Conservation (phyloP, 768 basidiomycete species). For the Lanmaoa rubissima region DNA sequence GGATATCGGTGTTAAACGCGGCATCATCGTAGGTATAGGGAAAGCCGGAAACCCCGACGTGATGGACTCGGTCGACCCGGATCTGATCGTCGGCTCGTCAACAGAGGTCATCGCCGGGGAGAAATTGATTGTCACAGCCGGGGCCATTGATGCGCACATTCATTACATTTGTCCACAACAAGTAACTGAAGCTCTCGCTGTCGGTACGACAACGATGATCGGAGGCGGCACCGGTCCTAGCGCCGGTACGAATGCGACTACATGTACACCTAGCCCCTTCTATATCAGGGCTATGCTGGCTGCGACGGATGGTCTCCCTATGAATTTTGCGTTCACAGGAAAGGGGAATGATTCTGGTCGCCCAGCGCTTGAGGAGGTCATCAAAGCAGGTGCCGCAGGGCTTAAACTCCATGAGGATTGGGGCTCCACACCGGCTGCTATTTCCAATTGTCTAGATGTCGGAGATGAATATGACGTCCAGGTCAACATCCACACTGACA, state of each 20-base stretch:
- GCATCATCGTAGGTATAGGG: conserved; percentile 83
- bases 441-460: conserved; percentile 72
- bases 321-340: conserved; percentile 95
- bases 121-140: conserved; percentile 90
- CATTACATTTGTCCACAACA: conserved; percentile 97
- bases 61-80: conserved; percentile 74
- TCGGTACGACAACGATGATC: conserved; percentile 90
- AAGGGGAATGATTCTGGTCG: conserved; percentile 92
- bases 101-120: conserved; percentile 98
- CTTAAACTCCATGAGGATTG: conserved; percentile 98
- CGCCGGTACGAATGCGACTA: conserved; percentile 84
- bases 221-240: conserved; percentile 96
- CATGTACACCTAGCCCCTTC: conserved; percentile 88
- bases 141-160: conserved; percentile 87
- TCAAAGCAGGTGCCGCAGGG: conserved; percentile 82
- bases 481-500: conserved; percentile 94
- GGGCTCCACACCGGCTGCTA: conserved; percentile 86
- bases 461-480: conserved; percentile 94
- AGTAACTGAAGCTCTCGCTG: conserved; percentile 78
- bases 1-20: conserved; percentile 89
- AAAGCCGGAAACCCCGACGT: conserved; percentile 96
- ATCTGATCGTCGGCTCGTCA: conserved; percentile 80
- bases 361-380: conserved; percentile 72
- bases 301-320: conserved; percentile 84
- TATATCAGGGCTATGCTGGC: conserved; percentile 90